Base-by-base conservation (phyloP, 2,329 filamentous ascomycete species). In the Talaromyces sp. region DNA sequence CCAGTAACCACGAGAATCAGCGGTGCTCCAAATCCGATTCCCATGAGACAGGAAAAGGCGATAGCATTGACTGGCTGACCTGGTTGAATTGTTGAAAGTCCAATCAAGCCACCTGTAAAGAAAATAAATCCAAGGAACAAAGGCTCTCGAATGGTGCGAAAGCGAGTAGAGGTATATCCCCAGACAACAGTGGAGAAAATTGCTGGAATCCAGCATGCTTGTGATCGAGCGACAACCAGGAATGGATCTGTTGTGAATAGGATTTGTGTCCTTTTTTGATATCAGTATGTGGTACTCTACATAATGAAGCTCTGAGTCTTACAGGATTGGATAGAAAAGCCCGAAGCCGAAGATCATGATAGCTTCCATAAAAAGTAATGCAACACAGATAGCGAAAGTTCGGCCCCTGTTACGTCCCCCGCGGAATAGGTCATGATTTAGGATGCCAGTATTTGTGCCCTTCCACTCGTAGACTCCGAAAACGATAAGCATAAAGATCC, bases 381-480 rank as follows among this genome's bases (percentile, higher is more conserved):
- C 12, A 52, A 59, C 23, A 9, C 56, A 59, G 5, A 59, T 23
- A 9, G 44, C 18, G 34, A 59, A 59, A 6, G 56, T 59, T 5
- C 30, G 30, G 1, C 56, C 56, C 4, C 23, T 18, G 9, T n/a
- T 18, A 18, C 47, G 44, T 2, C 56, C 44, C n/a, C 56, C 56
- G 16, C 30, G 56, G 31, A 59, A 59, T 18, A 59, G 42, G 4
- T 23, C 56, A 59, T 59, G 56, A 30, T 52, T 28, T 23, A 59
- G 42, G 36, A 59, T 36, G 3, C 56, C 56, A 6, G 30, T 33
- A 10, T n/a, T 40, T 9, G 56, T 59, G 3, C 56, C 56, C 33
- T 59, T 59, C 56, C 56, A 59, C 42, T 59, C 44, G 34, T 59
- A 59, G n/a, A 59, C 5, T 44, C 44, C 56, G 52, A 59, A 59